Conservation (phyloP, 2,329 filamentous ascomycete species). For the Apiospora phragmitis region DNA sequence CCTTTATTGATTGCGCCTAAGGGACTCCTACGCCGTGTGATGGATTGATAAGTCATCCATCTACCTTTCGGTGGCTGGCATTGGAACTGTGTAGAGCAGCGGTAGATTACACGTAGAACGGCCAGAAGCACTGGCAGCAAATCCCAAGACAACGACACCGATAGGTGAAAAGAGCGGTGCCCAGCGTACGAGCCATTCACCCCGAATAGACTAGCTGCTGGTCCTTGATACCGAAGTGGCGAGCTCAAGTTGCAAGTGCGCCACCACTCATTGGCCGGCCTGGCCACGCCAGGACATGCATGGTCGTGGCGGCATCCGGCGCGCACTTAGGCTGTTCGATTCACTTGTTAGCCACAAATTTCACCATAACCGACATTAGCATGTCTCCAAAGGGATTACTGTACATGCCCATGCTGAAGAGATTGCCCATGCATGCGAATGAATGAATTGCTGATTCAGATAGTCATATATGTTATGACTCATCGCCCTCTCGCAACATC, state of each 20-base stretch:
- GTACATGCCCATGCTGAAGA: neutral
- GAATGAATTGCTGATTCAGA: neutral
- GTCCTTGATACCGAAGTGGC: neutral
- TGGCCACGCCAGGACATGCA: constrained; percentile 2
- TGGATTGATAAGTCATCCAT: neutral
- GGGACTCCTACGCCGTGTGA: neutral
- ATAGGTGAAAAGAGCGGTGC: constrained; percentile 2
- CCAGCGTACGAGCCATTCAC: neutral
- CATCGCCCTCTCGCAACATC: neutral
- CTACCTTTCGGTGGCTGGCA: neutral
- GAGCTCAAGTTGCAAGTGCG: neutral
- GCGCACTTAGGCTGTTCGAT: constrained; percentile 1
- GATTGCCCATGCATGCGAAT: neutral
- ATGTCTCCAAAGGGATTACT: neutral
- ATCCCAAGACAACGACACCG: neutral
- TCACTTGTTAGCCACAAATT: neutral
- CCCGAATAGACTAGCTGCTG: neutral
- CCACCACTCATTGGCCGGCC: neutral
- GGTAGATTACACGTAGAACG: neutral
- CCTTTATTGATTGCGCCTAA: neutral
- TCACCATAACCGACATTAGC: constrained; percentile 1
- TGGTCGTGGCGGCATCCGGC: neutral
- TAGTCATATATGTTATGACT: neutral
- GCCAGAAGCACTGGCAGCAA: neutral
- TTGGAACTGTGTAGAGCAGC: neutral